These are phyloP conservation scores for Paraphaeosphaeria sporulosa DNA, from an alignment of 2,329 filamentous ascomycete genomes.

Conservation along the genomic window DNA sequence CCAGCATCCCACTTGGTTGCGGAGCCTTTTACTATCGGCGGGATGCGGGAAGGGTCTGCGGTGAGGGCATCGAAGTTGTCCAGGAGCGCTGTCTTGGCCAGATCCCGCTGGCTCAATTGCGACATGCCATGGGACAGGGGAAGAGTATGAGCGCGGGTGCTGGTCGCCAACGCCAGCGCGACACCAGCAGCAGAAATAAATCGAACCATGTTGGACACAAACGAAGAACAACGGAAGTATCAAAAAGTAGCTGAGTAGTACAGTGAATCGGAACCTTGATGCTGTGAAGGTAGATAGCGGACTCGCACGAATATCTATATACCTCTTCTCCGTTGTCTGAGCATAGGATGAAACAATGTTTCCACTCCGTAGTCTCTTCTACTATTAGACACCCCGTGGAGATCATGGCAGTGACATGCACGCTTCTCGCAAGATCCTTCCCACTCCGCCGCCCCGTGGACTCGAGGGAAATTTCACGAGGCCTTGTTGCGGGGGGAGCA, in stretches of 20 bases:
- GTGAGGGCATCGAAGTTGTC: constrained; percentile 12
- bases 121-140: constrained; percentile 9
- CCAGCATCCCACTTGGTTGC: constrained; percentile 6
- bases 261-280: not conserved
- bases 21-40: constrained; percentile 1
- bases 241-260: not conserved
- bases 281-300: not conserved
- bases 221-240: not conserved
- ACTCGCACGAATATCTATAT: not conserved
- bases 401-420: not conserved
- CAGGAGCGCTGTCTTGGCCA: constrained; percentile 4
- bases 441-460: not conserved
- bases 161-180: constrained; percentile 7
- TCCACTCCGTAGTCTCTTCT: constrained; percentile 7
- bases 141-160: constrained; percentile 8
- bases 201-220: constrained; percentile 8
- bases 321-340: not conserved
- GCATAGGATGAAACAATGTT: constrained; percentile 3
- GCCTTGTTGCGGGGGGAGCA: not conserved
- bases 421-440: not conserved
- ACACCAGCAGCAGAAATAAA: constrained; percentile 8
- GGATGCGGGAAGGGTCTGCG: constrained; percentile 11
- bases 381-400: not conserved
- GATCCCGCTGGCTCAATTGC: constrained; percentile 6
- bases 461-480: not conserved